A percentile compares a stretch with the other conserved stretches of the same genome.
These are phyloP conservation scores for Auriscalpium orientale DNA, from an alignment of 768 basidiomycete genomes.

Conservation along the genomic window DNA sequence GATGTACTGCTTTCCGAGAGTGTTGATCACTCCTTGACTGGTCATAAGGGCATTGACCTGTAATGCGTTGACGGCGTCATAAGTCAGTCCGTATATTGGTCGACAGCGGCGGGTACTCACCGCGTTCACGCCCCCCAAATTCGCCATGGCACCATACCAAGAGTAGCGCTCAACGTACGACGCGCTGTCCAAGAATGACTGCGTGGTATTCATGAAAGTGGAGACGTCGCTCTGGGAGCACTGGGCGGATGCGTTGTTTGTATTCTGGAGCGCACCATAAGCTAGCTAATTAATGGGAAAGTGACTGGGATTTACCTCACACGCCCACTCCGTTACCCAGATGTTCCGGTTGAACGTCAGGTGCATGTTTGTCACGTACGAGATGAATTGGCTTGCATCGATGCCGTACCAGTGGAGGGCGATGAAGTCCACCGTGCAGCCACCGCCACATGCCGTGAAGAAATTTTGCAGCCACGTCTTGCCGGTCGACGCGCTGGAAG, in stretches of 20 bases:
- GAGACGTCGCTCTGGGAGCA: slow-evolving; percentile 39
- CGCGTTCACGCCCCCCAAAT: slow-evolving; percentile 40
- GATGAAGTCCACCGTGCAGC: slow-evolving; percentile 51
- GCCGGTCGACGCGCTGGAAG: slow-evolving; percentile 43
- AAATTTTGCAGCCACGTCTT: slow-evolving; percentile 50
- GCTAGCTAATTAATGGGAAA: too few relatives aligned
- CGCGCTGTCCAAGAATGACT: slow-evolving; percentile 44
- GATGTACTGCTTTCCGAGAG: background rate
- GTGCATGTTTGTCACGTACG: slow-evolving; percentile 43
- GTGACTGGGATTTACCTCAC: slow-evolving; percentile 23
- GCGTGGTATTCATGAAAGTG: slow-evolving; percentile 43
- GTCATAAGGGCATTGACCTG: background rate
- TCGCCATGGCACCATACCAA: slow-evolving; percentile 53
- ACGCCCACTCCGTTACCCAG: slow-evolving; percentile 59
- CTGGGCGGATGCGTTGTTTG: slow-evolving; percentile 31
- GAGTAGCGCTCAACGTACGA: slow-evolving; percentile 51
- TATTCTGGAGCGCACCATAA: slow-evolving; percentile 23
- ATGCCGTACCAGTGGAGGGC: slow-evolving; percentile 54
- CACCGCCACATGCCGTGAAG: slow-evolving; percentile 38
- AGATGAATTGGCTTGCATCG: slow-evolving; percentile 45
- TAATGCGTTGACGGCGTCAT: background rate
- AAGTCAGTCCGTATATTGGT: too few relatives aligned
- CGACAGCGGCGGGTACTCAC: slow-evolving; percentile 22
- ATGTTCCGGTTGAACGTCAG: slow-evolving; percentile 42
- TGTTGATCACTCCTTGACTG: background rate